Base-by-base conservation (phyloP, 2,329 filamentous ascomycete genomes). In the Thielaviopsis ethacetica region DNA sequence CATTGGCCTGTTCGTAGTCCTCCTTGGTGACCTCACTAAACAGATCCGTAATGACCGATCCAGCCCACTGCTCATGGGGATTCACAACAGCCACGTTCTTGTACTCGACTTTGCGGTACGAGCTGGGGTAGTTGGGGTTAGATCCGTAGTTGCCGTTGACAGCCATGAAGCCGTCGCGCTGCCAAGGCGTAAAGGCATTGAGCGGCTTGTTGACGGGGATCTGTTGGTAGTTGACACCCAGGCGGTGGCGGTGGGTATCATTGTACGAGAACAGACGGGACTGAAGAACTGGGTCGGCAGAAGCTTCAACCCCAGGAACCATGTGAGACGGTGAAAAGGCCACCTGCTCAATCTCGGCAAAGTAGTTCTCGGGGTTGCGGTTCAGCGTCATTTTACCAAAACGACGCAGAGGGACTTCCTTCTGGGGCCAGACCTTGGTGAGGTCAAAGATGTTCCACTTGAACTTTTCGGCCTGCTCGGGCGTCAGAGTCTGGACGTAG, bases 161-260 rank as follows among this genome's bases (percentile, higher is more conserved):
- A 60, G 82, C 79, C 84, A 88, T 89, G 61, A 69, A 67, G 17
- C 86, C 86, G 66, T 89, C 85, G 62, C 86, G 81, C 68, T 88
- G 84, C 75, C 82, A 86, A 63, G 85, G 85, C 64, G 85, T 76
- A 75, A 79, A 76, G 71, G 73, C 73, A 71, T 66, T 73, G 69
- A 72, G 73, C 0, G 80, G 76, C 57, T 73, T 73, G 70, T 84
- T 84, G 64, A 81, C 77, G 22, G 81, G 81, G 58, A 84, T 77
- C 66, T 84, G 79, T 63, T 82, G 77, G 69, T 82, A 84, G 71
- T 85, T 85, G 56, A 74, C 73, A 38, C 82, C 81, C 2, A 84
- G 71, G 52, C 82, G 79, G 69, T 85, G 78, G 44, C 80, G 76
- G 62, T 83, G 81, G 24, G 82, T 79, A 59, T 84, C 81, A 0